phyloP scores from a whole-genome alignment of 352 stramenopile genomes.

The Pelagophyceae sp. region DNA sequence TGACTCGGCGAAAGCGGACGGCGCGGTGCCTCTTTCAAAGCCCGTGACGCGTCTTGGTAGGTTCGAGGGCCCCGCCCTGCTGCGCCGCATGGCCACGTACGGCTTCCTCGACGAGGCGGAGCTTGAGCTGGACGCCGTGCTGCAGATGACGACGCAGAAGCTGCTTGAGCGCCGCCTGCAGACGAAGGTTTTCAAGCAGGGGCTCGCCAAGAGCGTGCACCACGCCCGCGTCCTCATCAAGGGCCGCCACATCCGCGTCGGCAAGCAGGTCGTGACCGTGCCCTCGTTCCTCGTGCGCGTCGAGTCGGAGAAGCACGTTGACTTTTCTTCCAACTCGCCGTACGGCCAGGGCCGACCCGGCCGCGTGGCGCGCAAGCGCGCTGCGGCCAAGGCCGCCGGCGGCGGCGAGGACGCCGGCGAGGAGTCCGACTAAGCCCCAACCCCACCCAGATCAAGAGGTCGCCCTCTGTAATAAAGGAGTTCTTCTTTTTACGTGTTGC shows the following conservation, averaged over 20 bases:
- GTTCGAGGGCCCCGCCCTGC: constrained; percentile 92
- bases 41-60: too few relatives aligned
- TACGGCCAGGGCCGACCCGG: constrained; percentile 92
- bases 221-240: constrained; percentile 97
- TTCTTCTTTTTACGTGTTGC: too few relatives aligned
- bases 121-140: constrained; percentile 93
- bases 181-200: constrained; percentile 96
- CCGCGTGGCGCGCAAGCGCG: constrained; percentile 86
- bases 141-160: constrained; percentile 96
- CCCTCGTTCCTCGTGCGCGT: constrained; percentile 96
- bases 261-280: constrained; percentile 96
- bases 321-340: constrained; percentile 93
- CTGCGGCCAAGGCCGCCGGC: constrained; percentile 77
- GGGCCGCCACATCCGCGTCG: constrained; percentile 98
- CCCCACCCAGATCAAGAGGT: too few relatives aligned
- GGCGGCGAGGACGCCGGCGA: constrained; percentile 54
- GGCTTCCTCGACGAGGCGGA: constrained; percentile 93
- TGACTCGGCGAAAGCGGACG: too few relatives aligned
- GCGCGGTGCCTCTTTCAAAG: too few relatives aligned
- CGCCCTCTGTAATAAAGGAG: too few relatives aligned
- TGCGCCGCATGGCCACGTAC: constrained; percentile 91
- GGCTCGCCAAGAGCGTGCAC: constrained; percentile 98
- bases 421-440: constrained; percentile 15
- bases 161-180: constrained; percentile 96
- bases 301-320: constrained; percentile 99